phyloP scores from a whole-genome alignment of 495 filamentous ascomycete species.

The Chaetomium cochliodes region DNA sequence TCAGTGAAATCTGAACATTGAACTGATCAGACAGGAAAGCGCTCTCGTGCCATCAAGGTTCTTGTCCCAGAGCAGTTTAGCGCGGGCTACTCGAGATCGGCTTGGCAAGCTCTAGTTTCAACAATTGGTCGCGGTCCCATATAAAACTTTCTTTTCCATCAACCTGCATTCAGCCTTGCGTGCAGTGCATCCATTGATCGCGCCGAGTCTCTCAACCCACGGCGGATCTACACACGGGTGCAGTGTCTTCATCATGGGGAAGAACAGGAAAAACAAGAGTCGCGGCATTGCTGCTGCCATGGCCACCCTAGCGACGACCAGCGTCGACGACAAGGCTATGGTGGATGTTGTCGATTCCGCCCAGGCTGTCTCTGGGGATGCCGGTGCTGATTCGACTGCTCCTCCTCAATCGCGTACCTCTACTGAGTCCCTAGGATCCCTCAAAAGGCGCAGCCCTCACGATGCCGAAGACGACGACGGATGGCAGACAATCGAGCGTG shows the following conservation, averaged over 20 bases:
- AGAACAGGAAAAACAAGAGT: slow-evolving; percentile 32
- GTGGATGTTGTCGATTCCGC: neutral
- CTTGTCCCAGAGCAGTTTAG: neutral
- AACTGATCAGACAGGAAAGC: too few species aligned
- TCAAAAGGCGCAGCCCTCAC: slow-evolving; percentile 45
- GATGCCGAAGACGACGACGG: slow-evolving; percentile 42
- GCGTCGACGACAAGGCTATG: neutral
- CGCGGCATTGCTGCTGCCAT: slow-evolving; percentile 19
- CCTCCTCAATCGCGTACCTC: slow-evolving; percentile 20
- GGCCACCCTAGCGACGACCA: slow-evolving; percentile 14
- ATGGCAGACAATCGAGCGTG: slow-evolving; percentile 54
- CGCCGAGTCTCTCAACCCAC: neutral
- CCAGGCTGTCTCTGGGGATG: neutral
- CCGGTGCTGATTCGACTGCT: slow-evolving; percentile 8
- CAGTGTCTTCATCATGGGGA: slow-evolving; percentile 26
- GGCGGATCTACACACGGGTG: neutral
- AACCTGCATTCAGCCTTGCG: neutral
- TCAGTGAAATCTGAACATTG: too few species aligned
- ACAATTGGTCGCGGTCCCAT: neutral
- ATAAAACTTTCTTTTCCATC: neutral
- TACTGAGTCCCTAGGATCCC: slow-evolving; percentile 28
- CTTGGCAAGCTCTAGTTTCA: slow-evolving; percentile 5
- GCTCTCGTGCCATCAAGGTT: slow-evolving; percentile 13
- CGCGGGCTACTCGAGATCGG: neutral
- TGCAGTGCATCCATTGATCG: slow-evolving; percentile 1